Base-by-base conservation (phyloP, 2,329 filamentous ascomycete genomes). In the Apiospora marii region DNA sequence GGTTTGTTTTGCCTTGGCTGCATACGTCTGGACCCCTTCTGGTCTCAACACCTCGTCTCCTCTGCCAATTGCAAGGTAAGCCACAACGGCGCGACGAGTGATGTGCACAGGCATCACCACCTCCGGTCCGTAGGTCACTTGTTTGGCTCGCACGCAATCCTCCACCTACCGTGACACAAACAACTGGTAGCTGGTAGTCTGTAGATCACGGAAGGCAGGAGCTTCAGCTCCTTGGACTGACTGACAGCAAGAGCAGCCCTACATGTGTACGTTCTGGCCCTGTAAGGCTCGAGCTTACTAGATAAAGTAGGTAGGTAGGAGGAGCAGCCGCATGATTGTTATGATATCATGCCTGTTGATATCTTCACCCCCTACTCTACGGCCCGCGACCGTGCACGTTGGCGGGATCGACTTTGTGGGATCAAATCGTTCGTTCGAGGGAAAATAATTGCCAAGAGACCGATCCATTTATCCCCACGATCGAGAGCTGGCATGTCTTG, bases 271-370 rank as follows among this genome's bases (percentile, higher is more conserved):
- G 8, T 41, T 41, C 37, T 41, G 37, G 53, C 30, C 53, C 53
- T 61, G 53, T n/a, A 37, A 61, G 53, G 53, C 53, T 22, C 34
- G 22, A 2, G 10, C 12, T 37, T 61, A 19, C 27, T 61, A 19
- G 16, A 27, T 10, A 61, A 30, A 30, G 27, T 30, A 30, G 27
- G 2, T 4, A 30, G 2, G 27, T 30, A 30, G 27, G 27, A 30
- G 53, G 37, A 41, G 37, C 6, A 41, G 37, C 37, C 10, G 37
- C 53, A 61, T 34, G 27, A 37, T 22, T 10, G 6, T 8, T 61
- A 61, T 61, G 53, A 61, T 61, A 61, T 61, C 53, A 61, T 61
- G 16, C 5, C 14, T 13, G 53, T 61, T 61, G 53, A 61, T 61
- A 61, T 22, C 53, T 61, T 61, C 53, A 61, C 53, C 53, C 53